phyloP scores from a whole-genome alignment of 345 rosid genomes.

The Viola odorata region DNA sequence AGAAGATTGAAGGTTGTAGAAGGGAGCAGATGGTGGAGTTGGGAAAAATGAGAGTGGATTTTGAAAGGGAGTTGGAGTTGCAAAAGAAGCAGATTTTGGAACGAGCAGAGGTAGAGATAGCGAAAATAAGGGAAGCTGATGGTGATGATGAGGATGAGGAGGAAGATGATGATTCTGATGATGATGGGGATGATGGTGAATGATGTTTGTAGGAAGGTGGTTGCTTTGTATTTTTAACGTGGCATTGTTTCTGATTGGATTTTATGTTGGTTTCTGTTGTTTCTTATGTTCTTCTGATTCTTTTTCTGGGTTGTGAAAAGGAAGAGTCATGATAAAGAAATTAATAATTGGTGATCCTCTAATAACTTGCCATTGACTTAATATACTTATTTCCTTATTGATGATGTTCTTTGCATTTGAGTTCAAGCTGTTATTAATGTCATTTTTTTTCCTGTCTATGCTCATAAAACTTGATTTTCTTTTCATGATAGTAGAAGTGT shows the following conservation, averaged over 20 bases:
- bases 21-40: slow-evolving; percentile 56
- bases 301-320: background rate
- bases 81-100: slow-evolving; percentile 56
- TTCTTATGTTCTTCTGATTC: background rate
- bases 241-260: background rate
- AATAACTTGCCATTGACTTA: too few species aligned
- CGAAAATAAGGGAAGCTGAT: slow-evolving; percentile 36
- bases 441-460: too few species aligned
- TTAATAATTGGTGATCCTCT: too few species aligned
- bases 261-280: background rate
- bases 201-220: slow-evolving; percentile 3
- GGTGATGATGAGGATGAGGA: slow-evolving; percentile 10
- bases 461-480: too few species aligned
- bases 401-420: too few species aligned
- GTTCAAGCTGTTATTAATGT: too few species aligned
- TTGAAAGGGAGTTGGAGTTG: slow-evolving; percentile 42
- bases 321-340: too few species aligned
- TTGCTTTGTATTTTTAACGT: background rate
- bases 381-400: too few species aligned
- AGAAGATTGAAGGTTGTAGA: slow-evolving; percentile 53
- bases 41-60: slow-evolving; percentile 45
- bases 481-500: too few species aligned
- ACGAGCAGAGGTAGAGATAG: slow-evolving; percentile 45
- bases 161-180: slow-evolving; percentile 15
- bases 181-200: slow-evolving; percentile 10